A percentile compares a stretch with the other conserved stretches of the same genome.
These are phyloP conservation scores for Pisolithus marmoratus DNA, from an alignment of 768 basidiomycete genomes.

Conservation along the genomic window DNA sequence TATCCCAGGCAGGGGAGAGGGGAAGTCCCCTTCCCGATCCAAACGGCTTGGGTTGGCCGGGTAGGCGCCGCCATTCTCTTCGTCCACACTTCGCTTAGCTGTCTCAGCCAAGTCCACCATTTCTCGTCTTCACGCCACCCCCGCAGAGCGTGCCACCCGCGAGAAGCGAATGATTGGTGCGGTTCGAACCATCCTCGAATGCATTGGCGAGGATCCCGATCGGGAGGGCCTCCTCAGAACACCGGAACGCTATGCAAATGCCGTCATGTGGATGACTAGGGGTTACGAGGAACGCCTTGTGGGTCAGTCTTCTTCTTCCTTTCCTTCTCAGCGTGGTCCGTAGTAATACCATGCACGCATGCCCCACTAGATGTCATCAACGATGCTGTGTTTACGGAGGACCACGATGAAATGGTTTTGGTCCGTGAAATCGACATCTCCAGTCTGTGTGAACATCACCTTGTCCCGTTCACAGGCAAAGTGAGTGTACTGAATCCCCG, in stretches of 20 bases:
- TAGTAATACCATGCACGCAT: conserved; percentile 7
- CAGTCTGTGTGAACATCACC: conserved; percentile 96
- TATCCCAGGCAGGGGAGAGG: conserved; percentile 19
- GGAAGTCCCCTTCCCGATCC: conserved; percentile 39
- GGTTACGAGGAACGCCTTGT: conserved; percentile 95
- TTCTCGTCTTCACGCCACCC: conserved; percentile 74
- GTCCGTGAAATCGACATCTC: conserved; percentile 97
- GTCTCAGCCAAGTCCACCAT: conserved; percentile 82
- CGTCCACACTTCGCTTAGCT: conserved; percentile 5
- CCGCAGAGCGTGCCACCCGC: conserved; percentile 62
- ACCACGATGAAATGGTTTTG: conserved; percentile 99
- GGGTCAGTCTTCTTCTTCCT: conserved; percentile 41
- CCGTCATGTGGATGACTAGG: conserved; percentile 97
- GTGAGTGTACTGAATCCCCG: conserved; percentile 39
- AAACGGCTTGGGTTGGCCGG: conserved; percentile 92
- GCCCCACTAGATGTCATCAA: conserved; percentile 82
- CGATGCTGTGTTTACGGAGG: conserved; percentile 96
- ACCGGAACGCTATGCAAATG: conserved; percentile 94
- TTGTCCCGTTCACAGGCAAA: conserved; percentile 97
- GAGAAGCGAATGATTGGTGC: conserved; percentile 77
- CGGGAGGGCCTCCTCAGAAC: conserved; percentile 89
- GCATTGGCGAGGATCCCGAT: conserved; percentile 97
- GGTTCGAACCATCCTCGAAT: conserved; percentile 88
- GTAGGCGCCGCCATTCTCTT: conserved; percentile 34
- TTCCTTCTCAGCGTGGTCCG: conserved; percentile 8